Evolutionary conservation across 2,329 filamentous ascomycete species (phyloP).

Genomic region (Nigrospora osmanthi): DNA sequence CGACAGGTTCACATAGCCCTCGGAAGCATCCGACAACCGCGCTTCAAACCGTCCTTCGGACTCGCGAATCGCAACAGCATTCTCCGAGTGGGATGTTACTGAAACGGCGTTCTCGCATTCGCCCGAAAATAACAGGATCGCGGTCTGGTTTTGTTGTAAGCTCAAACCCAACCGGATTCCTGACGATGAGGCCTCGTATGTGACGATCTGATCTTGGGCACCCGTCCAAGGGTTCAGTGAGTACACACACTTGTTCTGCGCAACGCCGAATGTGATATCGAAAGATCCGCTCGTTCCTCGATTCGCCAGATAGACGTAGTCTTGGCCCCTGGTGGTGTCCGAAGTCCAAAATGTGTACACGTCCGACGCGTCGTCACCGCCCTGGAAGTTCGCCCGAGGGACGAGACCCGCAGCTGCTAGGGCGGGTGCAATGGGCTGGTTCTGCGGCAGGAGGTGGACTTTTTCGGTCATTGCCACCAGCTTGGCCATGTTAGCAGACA

Average conservation of each 20-base stretch:
- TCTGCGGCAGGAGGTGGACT: neutral
- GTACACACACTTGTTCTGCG: neutral
- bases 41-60: neutral
- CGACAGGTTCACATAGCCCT: slow-evolving; percentile 1
- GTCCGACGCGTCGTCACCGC: neutral
- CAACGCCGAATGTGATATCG: neutral
- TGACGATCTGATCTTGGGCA: neutral
- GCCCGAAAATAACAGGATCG: neutral
- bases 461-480: neutral
- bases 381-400: slow-evolving; percentile 1
- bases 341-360: slow-evolving; percentile 4
- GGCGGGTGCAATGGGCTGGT: neutral
- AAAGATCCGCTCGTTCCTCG: neutral
- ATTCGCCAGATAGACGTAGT: slow-evolving; percentile 4
- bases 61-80: neutral
- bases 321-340: neutral
- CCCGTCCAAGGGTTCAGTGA: slow-evolving; percentile 2
- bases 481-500: slow-evolving; percentile 2
- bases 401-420: neutral
- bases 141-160: too few species aligned
- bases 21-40: neutral
- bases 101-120: neutral
- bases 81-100: neutral
- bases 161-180: too few species aligned
- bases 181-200: neutral